Evolutionary conservation across 139 green algal species (phyloP), one percentile per base, ranked within the genome.

Genomic region (Chlamydomonas incerta): DNA sequence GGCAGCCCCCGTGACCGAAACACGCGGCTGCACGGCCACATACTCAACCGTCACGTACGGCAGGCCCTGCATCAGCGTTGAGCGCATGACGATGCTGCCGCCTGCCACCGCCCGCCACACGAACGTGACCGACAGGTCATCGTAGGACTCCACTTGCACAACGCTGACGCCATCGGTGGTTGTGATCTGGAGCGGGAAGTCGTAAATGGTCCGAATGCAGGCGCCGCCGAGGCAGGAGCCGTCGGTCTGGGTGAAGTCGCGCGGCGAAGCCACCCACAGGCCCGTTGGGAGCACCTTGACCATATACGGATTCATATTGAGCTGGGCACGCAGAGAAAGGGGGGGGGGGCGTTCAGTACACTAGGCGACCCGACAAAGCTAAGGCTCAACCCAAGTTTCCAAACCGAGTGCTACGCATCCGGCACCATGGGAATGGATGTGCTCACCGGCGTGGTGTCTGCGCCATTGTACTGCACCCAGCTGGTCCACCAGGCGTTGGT

Each of bases 41-140:
- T 69, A 82, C 60, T 82, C 33, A 37, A 82, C 74, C 28, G 74
- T 82, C 11, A 82, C 35, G 74, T 82, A 82, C 46, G 74, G 74
- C 57, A 65, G 33, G 33, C 74, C 74, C 60, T 82, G 74, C 35
- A 82, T 29, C 58, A 82, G 33, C 74, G 74, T 82, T 0, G 74
- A 23, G 3, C 74, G 74, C 74, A 82, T 82, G 57, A 58, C 23
- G 23, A 58, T 21, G 4, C 33, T 26, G 18, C 26, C 52, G 34
- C 57, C 60, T 0, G 74, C 57, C 6, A 58, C 26, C 14, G 57
- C 29, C 34, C 74, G 57, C 74, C 74, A 82, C 11, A 37, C 31
- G 20, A 82, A 82, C 4, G 74, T 82, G 34, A 71, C 74, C 0
- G 74, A 82, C 33, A 82, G 60, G 20, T 82, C 74, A 33, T 82